A percentile compares a stretch with the other conserved stretches of the same genome.
phyloP scores from a whole-genome alignment of 495 filamentous ascomycete genomes.

The Neurospora intermedia region DNA sequence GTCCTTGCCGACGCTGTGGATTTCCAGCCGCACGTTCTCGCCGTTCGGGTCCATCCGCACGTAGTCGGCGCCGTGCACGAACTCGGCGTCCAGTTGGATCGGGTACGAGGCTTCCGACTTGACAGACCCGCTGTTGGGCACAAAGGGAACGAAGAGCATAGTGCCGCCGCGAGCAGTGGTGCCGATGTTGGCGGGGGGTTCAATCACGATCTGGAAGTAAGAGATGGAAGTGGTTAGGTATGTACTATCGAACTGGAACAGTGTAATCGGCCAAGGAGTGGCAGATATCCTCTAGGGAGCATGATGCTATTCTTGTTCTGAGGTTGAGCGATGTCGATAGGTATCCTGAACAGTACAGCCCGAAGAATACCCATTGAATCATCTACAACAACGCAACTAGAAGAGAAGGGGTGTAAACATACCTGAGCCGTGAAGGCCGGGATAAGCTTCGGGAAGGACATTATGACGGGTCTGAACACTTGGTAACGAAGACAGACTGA shows the following conservation, averaged over 20 bases:
- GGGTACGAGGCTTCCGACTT: slow-evolving; percentile 22
- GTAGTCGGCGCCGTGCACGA: slow-evolving; percentile 42
- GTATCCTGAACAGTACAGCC: neutral
- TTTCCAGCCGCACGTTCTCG: slow-evolving; percentile 40
- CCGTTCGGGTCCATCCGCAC: slow-evolving; percentile 40
- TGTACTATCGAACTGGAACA: neutral
- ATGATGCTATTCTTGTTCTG: neutral
- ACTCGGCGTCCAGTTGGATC: slow-evolving; percentile 35
- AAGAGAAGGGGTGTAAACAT: slow-evolving; percentile 3
- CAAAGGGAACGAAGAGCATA: slow-evolving; percentile 23
- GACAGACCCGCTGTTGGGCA: slow-evolving; percentile 17
- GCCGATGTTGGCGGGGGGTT: slow-evolving; percentile 18
- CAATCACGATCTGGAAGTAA: slow-evolving; percentile 22
- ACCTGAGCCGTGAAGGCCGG: slow-evolving; percentile 34
- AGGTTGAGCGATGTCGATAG: neutral
- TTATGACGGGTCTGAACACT: neutral
- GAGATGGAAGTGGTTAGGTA: neutral
- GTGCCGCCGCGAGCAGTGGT: slow-evolving; percentile 10
- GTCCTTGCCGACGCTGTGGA: slow-evolving; percentile 36
- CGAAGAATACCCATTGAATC: neutral
- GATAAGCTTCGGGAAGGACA: slow-evolving; percentile 31
- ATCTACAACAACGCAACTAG: neutral
- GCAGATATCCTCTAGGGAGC: neutral
- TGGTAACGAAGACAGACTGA: neutral
- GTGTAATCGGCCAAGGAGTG: neutral